phyloP scores from a whole-genome alignment of 805 yeast species.

The Candida easanensis region DNA sequence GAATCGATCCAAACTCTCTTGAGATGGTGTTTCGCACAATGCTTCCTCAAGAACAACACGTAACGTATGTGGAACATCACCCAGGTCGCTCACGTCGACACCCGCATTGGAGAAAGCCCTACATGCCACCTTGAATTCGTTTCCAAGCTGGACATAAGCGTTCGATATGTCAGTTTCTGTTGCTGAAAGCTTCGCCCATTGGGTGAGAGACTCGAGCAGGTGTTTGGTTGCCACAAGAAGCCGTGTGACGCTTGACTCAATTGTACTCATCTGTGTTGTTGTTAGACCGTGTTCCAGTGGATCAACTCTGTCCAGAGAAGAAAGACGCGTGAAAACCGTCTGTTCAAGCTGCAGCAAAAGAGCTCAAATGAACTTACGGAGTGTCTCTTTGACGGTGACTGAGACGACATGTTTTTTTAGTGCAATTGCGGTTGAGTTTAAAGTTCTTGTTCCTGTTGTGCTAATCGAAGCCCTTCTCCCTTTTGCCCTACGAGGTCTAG shows the following conservation, averaged over 20 bases:
- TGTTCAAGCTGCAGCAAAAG: not conserved
- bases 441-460: not conserved
- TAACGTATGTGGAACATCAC: constrained; percentile 84
- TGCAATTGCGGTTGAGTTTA: not conserved
- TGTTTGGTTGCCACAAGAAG: constrained; percentile 86
- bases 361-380: constrained; percentile 21
- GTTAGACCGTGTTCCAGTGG: not conserved
- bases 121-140: constrained; percentile 85
- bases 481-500: not conserved
- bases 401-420: constrained; percentile 7
- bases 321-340: not conserved
- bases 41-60: constrained; percentile 84
- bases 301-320: too few relatives aligned
- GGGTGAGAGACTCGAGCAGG: constrained; percentile 77
- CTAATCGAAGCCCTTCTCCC: not conserved
- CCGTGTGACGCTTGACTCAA: constrained; percentile 75
- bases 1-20: constrained; percentile 73
- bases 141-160: constrained; percentile 88
- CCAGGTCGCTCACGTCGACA: constrained; percentile 76
- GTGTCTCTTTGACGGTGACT: constrained; percentile 25
- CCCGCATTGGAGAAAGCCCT: constrained; percentile 78
- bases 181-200: constrained; percentile 84
- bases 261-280: constrained; percentile 40
- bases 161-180: constrained; percentile 84
- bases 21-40: constrained; percentile 79